Conservation (phyloP, 371 early-diverging fungal species). For the Parasitella parasitica region DNA sequence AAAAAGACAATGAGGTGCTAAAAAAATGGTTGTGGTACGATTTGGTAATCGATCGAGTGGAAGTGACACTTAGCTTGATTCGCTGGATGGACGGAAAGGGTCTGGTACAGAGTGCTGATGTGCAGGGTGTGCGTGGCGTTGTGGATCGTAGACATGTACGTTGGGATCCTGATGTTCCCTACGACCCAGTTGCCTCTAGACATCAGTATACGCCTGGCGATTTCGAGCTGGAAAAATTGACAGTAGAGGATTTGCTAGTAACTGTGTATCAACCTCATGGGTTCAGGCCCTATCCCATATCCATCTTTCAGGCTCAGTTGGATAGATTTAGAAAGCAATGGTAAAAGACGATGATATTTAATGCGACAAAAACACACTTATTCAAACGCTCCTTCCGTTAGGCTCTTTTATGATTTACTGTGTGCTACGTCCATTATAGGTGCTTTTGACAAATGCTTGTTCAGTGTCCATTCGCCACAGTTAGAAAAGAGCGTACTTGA, state of each 20-base stretch:
- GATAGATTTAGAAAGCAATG: constrained; percentile 86
- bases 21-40: constrained; percentile 71
- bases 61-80: constrained; percentile 85
- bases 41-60: constrained; percentile 77
- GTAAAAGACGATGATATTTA: constrained; percentile 22
- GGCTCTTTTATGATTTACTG: constrained; percentile 85
- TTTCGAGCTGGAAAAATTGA: constrained; percentile 82
- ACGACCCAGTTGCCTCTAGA: constrained; percentile 61
- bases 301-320: constrained; percentile 82
- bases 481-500: constrained; percentile 52
- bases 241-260: constrained; percentile 42
- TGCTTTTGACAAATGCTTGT: constrained; percentile 91
- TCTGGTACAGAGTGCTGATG: constrained; percentile 75
- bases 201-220: constrained; percentile 74
- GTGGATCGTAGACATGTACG: constrained; percentile 85
- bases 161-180: constrained; percentile 74
- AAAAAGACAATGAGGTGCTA: constrained; percentile 41
- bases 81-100: constrained; percentile 94
- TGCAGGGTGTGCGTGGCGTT: constrained; percentile 89
- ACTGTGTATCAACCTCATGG: constrained; percentile 55
- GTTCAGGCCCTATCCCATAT: constrained; percentile 85
- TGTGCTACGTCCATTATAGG: constrained; percentile 91
- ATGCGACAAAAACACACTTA: no score
- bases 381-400: not conserved
- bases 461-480: constrained; percentile 88